Percentiles rank a stretch among this genome's conserved stretches.
Evolutionary conservation across 805 yeast genomes (phyloP).

Genomic region (Candida pseudoglaebosa): DNA sequence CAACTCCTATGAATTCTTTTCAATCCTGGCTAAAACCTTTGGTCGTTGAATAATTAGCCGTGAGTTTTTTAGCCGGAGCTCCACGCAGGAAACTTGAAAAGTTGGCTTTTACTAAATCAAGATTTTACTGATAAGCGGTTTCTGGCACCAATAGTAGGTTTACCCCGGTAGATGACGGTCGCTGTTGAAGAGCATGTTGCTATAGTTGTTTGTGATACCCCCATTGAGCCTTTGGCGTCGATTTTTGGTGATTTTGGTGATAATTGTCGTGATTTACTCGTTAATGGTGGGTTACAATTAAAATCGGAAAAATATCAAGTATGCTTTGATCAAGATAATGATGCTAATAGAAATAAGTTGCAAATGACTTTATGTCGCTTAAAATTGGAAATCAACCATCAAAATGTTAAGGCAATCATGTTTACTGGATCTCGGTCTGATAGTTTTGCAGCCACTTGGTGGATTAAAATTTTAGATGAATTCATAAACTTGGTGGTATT

Average conservation of each 20-base stretch:
- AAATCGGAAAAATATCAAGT: conserved; percentile 32
- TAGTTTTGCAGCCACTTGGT: conserved; percentile 36
- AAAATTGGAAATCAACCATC: conserved; percentile 21
- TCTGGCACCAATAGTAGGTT: background rate
- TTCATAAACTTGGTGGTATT: conserved; percentile 24
- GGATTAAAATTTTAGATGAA: conserved; percentile 39
- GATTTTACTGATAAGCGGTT: background rate
- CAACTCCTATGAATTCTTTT: no score
- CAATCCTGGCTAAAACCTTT: no score
- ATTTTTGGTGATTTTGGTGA: conserved; percentile 55
- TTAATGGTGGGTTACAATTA: conserved; percentile 14
- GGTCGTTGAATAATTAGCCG: no score
- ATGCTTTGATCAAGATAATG: conserved; percentile 18
- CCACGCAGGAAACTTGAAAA: background rate
- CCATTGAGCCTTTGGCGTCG: conserved; percentile 23
- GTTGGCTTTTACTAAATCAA: background rate
- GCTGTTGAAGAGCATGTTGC: conserved; percentile 26
- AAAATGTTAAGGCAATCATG: conserved; percentile 37
- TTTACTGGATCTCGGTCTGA: conserved; percentile 53
- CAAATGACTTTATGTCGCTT: conserved; percentile 14
- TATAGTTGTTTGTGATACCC: conserved; percentile 38
- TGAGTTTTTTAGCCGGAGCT: background rate
- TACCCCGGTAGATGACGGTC: conserved; percentile 4
- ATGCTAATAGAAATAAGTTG: conserved; percentile 8
- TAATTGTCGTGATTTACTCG: conserved; percentile 33